Conservation (phyloP, 495 filamentous ascomycete species). For the Tuber microsphaerosporum region DNA sequence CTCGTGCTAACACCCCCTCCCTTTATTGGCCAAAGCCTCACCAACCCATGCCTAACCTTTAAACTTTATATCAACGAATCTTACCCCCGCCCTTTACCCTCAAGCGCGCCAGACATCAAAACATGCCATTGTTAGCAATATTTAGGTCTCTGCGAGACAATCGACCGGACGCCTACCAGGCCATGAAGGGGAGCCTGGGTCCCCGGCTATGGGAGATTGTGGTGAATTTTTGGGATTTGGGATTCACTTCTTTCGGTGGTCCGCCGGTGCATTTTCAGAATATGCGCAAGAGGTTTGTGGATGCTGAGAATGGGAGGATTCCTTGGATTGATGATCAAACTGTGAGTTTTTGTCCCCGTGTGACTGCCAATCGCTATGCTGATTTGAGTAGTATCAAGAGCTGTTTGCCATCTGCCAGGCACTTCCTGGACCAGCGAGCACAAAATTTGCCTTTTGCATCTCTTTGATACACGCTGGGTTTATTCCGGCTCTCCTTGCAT, state of each 20-base stretch:
- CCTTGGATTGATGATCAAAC: conserved; percentile 71
- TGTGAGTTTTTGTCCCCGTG: conserved; percentile 42
- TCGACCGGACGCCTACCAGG: conserved; percentile 19
- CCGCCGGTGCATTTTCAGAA: conserved; percentile 58
- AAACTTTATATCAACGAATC: no score
- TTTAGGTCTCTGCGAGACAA: conserved; percentile 15
- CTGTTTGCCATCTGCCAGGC: conserved; percentile 73
- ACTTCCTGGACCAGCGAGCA: conserved; percentile 67
- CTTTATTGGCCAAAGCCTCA: background rate
- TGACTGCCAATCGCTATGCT: background rate
- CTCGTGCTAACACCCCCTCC: background rate
- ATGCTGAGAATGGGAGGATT: conserved; percentile 39
- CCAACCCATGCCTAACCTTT: background rate
- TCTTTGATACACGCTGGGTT: conserved; percentile 61
- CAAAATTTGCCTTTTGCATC: conserved; percentile 74
- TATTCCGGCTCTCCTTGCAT: conserved; percentile 55
- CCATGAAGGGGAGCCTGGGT: conserved; percentile 15
- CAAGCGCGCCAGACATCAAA: background rate
- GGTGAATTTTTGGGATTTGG: conserved; percentile 51
- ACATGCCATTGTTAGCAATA: conserved; percentile 24
- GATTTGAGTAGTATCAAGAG: conserved; percentile 62
- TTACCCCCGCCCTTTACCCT: background rate
- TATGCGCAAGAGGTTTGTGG: conserved; percentile 60
- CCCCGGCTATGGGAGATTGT: conserved; percentile 21
- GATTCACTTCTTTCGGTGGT: conserved; percentile 57